A percentile compares a stretch with the other conserved stretches of the same genome.
These are phyloP conservation scores for Phlyctochytrium arcticum DNA, from an alignment of 192 early-diverging fungal species.

Conservation along the genomic window DNA sequence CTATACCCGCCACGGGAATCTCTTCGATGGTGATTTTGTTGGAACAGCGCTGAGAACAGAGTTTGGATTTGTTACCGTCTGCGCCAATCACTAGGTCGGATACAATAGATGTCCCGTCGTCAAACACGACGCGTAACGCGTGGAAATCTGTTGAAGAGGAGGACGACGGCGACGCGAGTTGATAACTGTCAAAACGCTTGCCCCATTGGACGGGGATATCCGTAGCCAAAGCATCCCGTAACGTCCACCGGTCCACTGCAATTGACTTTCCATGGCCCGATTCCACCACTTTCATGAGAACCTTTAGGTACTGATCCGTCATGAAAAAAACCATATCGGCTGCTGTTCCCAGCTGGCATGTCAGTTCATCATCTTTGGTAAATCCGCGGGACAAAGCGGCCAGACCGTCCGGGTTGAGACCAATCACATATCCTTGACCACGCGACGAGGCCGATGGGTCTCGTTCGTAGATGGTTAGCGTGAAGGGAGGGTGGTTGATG, in stretches of 20 bases:
- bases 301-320: not conserved
- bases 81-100: conserved; percentile 13
- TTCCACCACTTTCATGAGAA: not conserved
- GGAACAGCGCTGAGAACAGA: not conserved
- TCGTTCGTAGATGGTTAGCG: conserved; percentile 20
- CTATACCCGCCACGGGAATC: not conserved
- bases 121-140: not conserved
- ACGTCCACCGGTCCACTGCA: not conserved
- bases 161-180: not conserved
- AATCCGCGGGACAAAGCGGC: not conserved
- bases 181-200: not conserved
- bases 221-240: conserved; percentile 1
- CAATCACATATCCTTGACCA: not conserved
- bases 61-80: conserved; percentile 5
- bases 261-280: not conserved
- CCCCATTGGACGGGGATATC: not conserved
- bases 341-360: not conserved
- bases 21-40: not conserved
- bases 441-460: conserved; percentile 5
- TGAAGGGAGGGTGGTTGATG: not conserved
- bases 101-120: conserved; percentile 9
- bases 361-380: not conserved
- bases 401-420: conserved; percentile 1
- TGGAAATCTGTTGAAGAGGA: too few species aligned
- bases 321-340: not conserved